Conservation (phyloP, 495 filamentous ascomycete species). For the Parathielavia appendiculata region DNA sequence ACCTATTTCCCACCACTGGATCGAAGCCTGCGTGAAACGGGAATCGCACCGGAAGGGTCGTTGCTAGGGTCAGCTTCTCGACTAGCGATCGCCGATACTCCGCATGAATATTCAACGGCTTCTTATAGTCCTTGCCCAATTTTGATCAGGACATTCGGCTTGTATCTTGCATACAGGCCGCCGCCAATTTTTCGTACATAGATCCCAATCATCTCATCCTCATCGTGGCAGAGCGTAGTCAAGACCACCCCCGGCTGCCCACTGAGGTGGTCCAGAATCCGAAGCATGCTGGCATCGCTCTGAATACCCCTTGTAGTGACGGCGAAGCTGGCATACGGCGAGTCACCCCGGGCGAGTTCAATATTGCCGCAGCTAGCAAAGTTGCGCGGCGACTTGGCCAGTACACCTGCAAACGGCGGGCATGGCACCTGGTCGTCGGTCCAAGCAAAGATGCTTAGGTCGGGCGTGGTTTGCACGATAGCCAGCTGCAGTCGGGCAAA, state of each 20-base stretch:
- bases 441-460: constrained; percentile 35
- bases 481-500: constrained; percentile 26
- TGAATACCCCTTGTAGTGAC: constrained; percentile 10
- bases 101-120: too few relatives aligned
- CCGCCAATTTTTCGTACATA: neutral
- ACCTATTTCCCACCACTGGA: too few relatives aligned
- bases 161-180: neutral
- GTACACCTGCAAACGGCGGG: neutral
- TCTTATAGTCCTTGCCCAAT: too few relatives aligned
- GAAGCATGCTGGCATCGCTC: neutral
- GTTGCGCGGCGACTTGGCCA: neutral
- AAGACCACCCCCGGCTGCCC: too few relatives aligned
- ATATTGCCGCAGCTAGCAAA: neutral
- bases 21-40: too few relatives aligned
- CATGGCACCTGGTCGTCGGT: neutral
- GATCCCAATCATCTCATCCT: neutral
- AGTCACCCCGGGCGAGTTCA: neutral
- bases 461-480: constrained; percentile 22
- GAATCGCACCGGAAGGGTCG: too few relatives aligned
- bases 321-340: constrained; percentile 3
- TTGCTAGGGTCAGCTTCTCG: too few relatives aligned
- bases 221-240: neutral
- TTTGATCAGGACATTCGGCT: too few relatives aligned
- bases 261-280: too few relatives aligned
- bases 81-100: too few relatives aligned